phyloP scores from a whole-genome alignment of 2,329 filamentous ascomycete genomes.

The Aspergillus flavus region DNA sequence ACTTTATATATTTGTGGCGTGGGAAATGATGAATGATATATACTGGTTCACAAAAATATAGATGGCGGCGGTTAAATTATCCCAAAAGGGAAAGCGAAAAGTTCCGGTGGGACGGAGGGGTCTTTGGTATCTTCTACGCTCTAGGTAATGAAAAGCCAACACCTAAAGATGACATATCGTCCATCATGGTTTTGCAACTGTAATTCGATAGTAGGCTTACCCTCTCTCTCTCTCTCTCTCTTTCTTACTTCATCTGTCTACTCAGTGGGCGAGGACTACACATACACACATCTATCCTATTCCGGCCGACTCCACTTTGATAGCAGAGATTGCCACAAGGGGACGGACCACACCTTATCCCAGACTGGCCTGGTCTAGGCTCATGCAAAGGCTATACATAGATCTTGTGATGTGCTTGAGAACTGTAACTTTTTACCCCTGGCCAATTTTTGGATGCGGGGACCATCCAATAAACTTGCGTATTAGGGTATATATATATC shows the following conservation, averaged over 20 bases:
- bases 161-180: neutral
- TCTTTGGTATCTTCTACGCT: neutral
- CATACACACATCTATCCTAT: neutral
- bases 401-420: neutral
- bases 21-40: slow-evolving; percentile 1
- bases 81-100: neutral
- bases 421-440: neutral
- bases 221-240: neutral
- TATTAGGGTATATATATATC: neutral
- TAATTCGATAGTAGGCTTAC: neutral
- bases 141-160: neutral
- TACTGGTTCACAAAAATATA: neutral
- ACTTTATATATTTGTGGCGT: neutral
- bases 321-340: neutral
- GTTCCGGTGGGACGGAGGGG: slow-evolving; percentile 1
- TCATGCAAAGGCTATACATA: neutral
- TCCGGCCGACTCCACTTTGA: slow-evolving; percentile 2
- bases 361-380: neutral
- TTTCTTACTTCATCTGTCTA: neutral
- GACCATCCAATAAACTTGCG: neutral
- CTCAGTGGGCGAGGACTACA: neutral
- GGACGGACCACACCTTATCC: neutral
- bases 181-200: neutral
- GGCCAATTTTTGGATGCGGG: neutral
- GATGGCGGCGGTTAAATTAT: slow-evolving; percentile 3